Base-by-base conservation (phyloP, 2,329 filamentous ascomycete species). In the Ascochyta viciae-villosae region DNA sequence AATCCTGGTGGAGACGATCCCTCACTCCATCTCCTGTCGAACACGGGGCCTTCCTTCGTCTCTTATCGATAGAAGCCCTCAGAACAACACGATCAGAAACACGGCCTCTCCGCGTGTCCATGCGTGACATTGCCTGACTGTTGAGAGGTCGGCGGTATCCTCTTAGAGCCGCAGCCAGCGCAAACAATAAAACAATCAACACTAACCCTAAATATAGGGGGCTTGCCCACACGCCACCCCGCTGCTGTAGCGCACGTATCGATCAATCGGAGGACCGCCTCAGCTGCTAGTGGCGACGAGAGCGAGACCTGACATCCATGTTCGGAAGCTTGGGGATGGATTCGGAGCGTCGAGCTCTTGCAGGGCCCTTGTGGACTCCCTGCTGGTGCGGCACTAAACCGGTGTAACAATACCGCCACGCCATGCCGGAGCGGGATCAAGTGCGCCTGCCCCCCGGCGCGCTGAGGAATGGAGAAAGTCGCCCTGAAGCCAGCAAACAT, bases 391-490 rank as follows among this genome's bases (percentile, higher is more conserved):
- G 29, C 6, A 10, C 64, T 63, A 65, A 65, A 46, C 13, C 33
- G 29, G 50, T 44, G 51, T 68, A 66, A 31, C 47, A 6, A 50
- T 55, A 57, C 57, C 37, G 43, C 47, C 24, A 23, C 54, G 15
- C 64, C 53, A 58, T 43, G 35, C 65, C 64, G 37, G 26, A 61
- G 27, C 35, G 50, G 46, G 55, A 38, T n/a, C 50, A 37, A 41
- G 45, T 43, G 58, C 52, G 38, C 56, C 44, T 29, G 27, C 27
- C 34, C 57, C 57, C 54, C 19, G 50, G 48, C 38, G 54, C 47
- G 54, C 56, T 60, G 62, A 59, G 66, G 58, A 60, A 67, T 66
- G 57, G 57, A 57, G 64, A 60, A 58, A 59, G 50, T 61, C 60
- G 62, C 63, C 61, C 56, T 58, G 55, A 44, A 63, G 58, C 62